These are phyloP conservation scores for Vicia sativa DNA, from an alignment of 306 rosid genomes.

Conservation along the genomic window DNA sequence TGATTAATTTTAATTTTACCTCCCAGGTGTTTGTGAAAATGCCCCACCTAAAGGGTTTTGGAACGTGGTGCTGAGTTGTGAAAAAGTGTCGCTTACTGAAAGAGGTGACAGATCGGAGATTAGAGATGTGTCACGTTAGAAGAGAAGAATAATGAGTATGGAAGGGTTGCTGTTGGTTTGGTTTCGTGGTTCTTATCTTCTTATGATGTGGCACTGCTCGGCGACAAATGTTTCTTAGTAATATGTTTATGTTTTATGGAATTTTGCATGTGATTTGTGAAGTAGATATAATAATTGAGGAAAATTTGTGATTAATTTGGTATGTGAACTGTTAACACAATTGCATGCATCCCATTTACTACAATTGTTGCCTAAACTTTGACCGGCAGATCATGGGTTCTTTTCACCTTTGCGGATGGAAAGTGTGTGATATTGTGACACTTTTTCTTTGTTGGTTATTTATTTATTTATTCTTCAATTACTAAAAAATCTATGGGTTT, in stretches of 20 bases:
- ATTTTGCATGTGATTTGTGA: not conserved
- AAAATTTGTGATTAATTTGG: not conserved
- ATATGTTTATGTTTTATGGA: not conserved
- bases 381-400: no score
- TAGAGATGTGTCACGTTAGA: not conserved
- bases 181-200: not conserved
- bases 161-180: not conserved
- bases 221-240: no score
- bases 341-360: not conserved
- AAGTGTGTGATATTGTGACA: no score
- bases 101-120: no score
- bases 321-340: not conserved
- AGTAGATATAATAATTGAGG: not conserved
- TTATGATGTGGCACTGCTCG: not conserved
- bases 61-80: constrained; percentile 6
- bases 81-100: not conserved
- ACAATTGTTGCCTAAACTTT: no score
- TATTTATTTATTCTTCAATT: no score
- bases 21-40: constrained; percentile 15
- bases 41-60: not conserved
- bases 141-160: not conserved
- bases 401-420: no score
- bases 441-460: no score
- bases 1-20: not conserved
- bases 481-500: no score